phyloP scores from a whole-genome alignment of 805 yeast genomes.

The Clavispora santaluciae region DNA sequence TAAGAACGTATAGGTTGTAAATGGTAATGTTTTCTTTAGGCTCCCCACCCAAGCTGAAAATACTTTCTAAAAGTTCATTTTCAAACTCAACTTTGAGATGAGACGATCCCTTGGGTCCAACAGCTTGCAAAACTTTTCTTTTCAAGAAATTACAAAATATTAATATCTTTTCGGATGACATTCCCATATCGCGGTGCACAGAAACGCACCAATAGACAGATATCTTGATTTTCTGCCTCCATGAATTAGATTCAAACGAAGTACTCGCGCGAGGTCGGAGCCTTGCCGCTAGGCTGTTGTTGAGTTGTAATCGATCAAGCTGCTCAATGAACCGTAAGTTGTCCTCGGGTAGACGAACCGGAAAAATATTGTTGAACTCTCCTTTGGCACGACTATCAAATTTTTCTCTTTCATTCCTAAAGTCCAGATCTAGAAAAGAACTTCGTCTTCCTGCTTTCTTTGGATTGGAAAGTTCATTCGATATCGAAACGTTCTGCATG shows the following conservation, averaged over 20 bases:
- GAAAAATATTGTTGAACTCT: slow-evolving; percentile 14
- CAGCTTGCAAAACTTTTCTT: slow-evolving; percentile 27
- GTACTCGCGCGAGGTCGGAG: slow-evolving; percentile 19
- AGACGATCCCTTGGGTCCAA: slow-evolving; percentile 14
- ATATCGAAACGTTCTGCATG: slow-evolving; percentile 16
- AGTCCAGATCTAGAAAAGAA: background rate
- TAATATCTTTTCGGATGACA: slow-evolving; percentile 27
- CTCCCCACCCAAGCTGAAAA: slow-evolving; percentile 27
- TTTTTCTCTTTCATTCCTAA: background rate
- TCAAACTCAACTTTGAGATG: slow-evolving; percentile 42
- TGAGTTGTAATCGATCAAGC: slow-evolving; percentile 31
- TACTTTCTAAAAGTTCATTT: slow-evolving; percentile 35
- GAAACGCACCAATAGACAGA: slow-evolving; percentile 40
- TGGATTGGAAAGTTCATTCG: background rate
- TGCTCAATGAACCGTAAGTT: slow-evolving; percentile 28
- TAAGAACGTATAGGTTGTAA: slow-evolving; percentile 39
- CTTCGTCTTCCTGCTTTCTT: background rate
- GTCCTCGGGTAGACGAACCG: slow-evolving; percentile 25
- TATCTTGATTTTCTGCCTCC: slow-evolving; percentile 34
- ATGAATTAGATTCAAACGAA: slow-evolving; percentile 12
- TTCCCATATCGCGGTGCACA: slow-evolving; percentile 27
- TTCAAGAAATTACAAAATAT: slow-evolving; percentile 44
- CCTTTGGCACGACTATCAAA: background rate
- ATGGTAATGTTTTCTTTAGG: slow-evolving; percentile 5
- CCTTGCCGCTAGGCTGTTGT: slow-evolving; percentile 25